Conservation (phyloP, 2,329 filamentous ascomycete species). For the Verticillium dahliae region DNA sequence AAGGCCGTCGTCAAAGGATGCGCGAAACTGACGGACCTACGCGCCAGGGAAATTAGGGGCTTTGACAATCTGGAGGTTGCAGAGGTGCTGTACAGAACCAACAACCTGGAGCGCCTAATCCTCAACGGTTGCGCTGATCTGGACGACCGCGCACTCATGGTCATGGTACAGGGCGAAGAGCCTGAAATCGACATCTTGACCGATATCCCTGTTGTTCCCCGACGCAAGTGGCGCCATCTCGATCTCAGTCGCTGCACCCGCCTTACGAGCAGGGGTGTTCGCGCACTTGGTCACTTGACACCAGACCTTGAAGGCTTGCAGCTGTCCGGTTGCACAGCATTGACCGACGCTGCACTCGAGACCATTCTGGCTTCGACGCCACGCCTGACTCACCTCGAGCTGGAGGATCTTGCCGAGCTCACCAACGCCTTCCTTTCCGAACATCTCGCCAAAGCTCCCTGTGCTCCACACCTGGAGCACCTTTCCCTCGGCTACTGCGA, state of each 20-base stretch:
- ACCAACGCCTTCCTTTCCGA: conserved; percentile 68
- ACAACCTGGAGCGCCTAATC: conserved; percentile 75
- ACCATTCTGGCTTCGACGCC: conserved; percentile 70
- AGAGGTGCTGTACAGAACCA: conserved; percentile 67
- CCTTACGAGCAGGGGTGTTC: conserved; percentile 68
- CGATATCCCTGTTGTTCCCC: conserved; percentile 66
- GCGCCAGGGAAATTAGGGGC: conserved; percentile 74
- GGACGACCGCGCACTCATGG: conserved; percentile 65
- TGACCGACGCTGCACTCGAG: conserved; percentile 69
- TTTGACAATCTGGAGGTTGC: conserved; percentile 72
- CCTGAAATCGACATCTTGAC: conserved; percentile 79
- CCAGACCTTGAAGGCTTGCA: conserved; percentile 78
- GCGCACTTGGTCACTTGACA: conserved; percentile 63
- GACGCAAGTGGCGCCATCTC: conserved; percentile 73
- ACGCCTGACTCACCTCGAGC: conserved; percentile 74
- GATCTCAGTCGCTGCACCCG: conserved; percentile 74
- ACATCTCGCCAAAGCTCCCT: conserved; percentile 70
- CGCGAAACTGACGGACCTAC: conserved; percentile 66
- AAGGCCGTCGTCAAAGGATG: conserved; percentile 68
- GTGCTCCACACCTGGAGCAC: conserved; percentile 65
- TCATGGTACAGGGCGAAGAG: conserved; percentile 68
- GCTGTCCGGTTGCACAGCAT: conserved; percentile 66
- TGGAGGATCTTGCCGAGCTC: conserved; percentile 76
- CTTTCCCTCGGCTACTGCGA: conserved; percentile 90
- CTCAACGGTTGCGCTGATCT: conserved; percentile 75